These are phyloP conservation scores for Cladosporium oxysporum DNA, from an alignment of 2,329 filamentous ascomycete species.

Conservation along the genomic window DNA sequence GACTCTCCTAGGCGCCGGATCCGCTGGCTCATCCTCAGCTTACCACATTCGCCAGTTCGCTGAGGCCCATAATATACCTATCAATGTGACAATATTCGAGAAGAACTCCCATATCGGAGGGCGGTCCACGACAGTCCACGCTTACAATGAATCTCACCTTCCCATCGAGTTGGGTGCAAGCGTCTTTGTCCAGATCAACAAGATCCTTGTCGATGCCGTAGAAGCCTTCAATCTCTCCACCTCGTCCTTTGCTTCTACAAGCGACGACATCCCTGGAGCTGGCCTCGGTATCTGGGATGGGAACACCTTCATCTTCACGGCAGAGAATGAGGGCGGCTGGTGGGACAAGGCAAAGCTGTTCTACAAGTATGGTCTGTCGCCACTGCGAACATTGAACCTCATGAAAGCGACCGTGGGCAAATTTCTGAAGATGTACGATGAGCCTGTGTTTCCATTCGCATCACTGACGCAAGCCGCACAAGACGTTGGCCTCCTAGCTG, in stretches of 20 bases:
- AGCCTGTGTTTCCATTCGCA: conserved; percentile 79
- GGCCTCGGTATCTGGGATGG: conserved; percentile 85
- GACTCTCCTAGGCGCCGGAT: conserved; percentile 71
- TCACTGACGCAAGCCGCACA: conserved; percentile 70
- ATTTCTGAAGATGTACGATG: conserved; percentile 79
- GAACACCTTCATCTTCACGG: conserved; percentile 67
- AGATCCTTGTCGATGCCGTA: conserved; percentile 75
- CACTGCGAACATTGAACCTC: conserved; percentile 70
- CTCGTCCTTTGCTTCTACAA: conserved; percentile 40
- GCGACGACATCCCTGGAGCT: conserved; percentile 52
- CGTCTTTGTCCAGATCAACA: conserved; percentile 85
- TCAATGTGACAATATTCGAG: conserved; percentile 89
- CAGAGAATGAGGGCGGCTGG: conserved; percentile 66
- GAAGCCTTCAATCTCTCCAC: conserved; percentile 68
- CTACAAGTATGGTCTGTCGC: conserved; percentile 82
- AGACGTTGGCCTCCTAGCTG: conserved; percentile 65
- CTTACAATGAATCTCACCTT: conserved; percentile 65
- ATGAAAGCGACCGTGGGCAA: conserved; percentile 70
- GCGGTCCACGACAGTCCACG: conserved; percentile 80
- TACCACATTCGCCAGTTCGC: conserved; percentile 79
- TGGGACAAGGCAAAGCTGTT: conserved; percentile 78
- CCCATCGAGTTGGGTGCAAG: conserved; percentile 86
- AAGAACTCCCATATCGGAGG: conserved; percentile 76
- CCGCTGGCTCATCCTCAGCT: conserved; percentile 82
- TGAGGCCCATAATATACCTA: conserved; percentile 55